Base-by-base conservation (phyloP, 345 rosid genomes). In the Rhizophora apiculata region DNA sequence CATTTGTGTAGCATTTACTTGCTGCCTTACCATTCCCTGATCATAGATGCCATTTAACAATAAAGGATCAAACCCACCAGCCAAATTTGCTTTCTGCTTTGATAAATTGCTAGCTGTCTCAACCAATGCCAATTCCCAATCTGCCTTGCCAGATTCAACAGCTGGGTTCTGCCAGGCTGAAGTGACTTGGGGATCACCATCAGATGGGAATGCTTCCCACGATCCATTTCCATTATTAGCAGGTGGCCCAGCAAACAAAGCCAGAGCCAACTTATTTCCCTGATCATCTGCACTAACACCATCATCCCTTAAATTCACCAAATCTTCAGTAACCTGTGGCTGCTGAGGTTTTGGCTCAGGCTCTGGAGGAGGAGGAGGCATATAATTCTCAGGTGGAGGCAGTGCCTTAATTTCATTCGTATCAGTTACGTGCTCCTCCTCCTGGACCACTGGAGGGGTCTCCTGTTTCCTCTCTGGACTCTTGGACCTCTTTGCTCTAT, bases 71-170 rank as follows among this genome's bases (percentile, higher is more conserved):
- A 94, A 73, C 34, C 99, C 97, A 29, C 99, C 99, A 1, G 93
- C 98, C 84, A 89, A 74, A 8, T 88, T 62, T 2, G 90, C 83
- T 71, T 86, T 88, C 80, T 88, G 99, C 68, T 82, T 72, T 0
- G 90, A 81, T 24, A 94, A 80, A 74, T 87, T 76, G 69, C 97
- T 89, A 21, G 96, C 91, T 6, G 96, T 70, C 75, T 92, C 93
- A 20, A 95, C 97, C 82, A 95, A 81, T 1, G 97, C 97, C 60
- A 87, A 63, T 68, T 92, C 99, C 99, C 99, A 95, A 83, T 92
- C 97, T 0, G 86, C 87, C 67, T 89, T 85, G 63, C 90, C 97
- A 0, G 66, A 67, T 72, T 95, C 96, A 8, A 94, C 96, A 30
- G 96, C 96, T 6, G 96, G 90, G 67, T 73, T 89, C 82, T 89